These are phyloP conservation scores for Chamaecrista fasciculata DNA, from an alignment of 306 rosid genomes.

Conservation along the genomic window DNA sequence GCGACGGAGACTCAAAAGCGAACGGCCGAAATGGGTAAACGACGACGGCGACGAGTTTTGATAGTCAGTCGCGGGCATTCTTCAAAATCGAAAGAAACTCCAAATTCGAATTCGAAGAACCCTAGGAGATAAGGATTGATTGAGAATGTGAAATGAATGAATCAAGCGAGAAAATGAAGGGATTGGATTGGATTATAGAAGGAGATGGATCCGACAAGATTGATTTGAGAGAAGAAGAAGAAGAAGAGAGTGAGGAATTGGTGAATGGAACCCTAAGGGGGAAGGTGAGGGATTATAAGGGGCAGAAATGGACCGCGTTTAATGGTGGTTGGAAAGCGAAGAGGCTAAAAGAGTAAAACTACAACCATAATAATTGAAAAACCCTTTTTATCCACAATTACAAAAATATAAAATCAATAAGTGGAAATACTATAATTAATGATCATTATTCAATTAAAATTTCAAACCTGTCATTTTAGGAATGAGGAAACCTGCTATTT, in stretches of 20 bases:
- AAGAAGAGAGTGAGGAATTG: background rate
- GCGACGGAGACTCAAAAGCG: slow-evolving; percentile 47
- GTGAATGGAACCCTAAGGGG: slow-evolving; percentile 31
- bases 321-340: slow-evolving; percentile 28
- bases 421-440: too few species aligned
- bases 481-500: too few species aligned
- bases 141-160: too few species aligned
- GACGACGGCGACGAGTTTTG: slow-evolving; percentile 47
- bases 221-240: background rate
- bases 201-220: background rate
- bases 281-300: slow-evolving; percentile 37
- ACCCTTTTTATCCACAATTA: background rate
- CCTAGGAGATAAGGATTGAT: background rate
- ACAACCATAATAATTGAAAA: background rate
- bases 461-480: too few species aligned
- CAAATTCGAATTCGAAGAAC: background rate
- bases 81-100: slow-evolving; percentile 6
- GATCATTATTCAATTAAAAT: too few species aligned
- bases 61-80: slow-evolving; percentile 67
- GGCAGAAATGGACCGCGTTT: slow-evolving; percentile 49
- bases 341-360: background rate
- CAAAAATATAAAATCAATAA: background rate
- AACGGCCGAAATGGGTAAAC: slow-evolving; percentile 40
- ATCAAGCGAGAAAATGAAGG: too few species aligned
- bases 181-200: too few species aligned